phyloP scores from a whole-genome alignment of 441 rosid species.

The Lepidium campestre region DNA sequence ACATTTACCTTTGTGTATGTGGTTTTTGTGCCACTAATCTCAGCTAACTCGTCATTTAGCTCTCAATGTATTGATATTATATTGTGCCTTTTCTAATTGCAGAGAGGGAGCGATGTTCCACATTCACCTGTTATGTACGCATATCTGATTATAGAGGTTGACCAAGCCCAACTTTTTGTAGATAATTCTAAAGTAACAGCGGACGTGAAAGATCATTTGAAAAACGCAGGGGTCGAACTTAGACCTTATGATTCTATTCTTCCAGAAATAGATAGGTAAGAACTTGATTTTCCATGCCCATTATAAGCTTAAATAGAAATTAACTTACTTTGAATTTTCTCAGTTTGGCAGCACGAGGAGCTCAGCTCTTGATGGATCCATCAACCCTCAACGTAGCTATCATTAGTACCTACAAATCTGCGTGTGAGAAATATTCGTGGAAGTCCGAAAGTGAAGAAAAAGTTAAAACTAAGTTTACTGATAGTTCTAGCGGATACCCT shows the following conservation, averaged over 20 bases:
- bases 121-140: slow-evolving; percentile 95
- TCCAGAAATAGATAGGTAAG: slow-evolving; percentile 67
- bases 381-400: slow-evolving; percentile 83
- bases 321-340: slow-evolving; percentile 15
- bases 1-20: not conserved
- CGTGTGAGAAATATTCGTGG: slow-evolving; percentile 43
- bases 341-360: slow-evolving; percentile 76
- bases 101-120: slow-evolving; percentile 97
- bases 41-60: not conserved
- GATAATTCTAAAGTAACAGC: slow-evolving; percentile 70
- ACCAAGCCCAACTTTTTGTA: slow-evolving; percentile 61
- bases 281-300: not conserved
- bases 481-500: slow-evolving; percentile 33
- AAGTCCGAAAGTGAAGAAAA: slow-evolving; percentile 31
- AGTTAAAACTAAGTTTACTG: slow-evolving; percentile 24
- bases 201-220: slow-evolving; percentile 73
- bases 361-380: slow-evolving; percentile 79
- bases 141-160: slow-evolving; percentile 68
- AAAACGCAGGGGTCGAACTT: slow-evolving; percentile 62
- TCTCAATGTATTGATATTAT: slow-evolving; percentile 6
- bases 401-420: slow-evolving; percentile 60
- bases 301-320: not conserved
- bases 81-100: slow-evolving; percentile 25
- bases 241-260: slow-evolving; percentile 74
- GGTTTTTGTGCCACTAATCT: not conserved